These are phyloP conservation scores for Purpureocillium takamizusanense DNA, from an alignment of 2,329 filamentous ascomycete genomes.

Conservation along the genomic window DNA sequence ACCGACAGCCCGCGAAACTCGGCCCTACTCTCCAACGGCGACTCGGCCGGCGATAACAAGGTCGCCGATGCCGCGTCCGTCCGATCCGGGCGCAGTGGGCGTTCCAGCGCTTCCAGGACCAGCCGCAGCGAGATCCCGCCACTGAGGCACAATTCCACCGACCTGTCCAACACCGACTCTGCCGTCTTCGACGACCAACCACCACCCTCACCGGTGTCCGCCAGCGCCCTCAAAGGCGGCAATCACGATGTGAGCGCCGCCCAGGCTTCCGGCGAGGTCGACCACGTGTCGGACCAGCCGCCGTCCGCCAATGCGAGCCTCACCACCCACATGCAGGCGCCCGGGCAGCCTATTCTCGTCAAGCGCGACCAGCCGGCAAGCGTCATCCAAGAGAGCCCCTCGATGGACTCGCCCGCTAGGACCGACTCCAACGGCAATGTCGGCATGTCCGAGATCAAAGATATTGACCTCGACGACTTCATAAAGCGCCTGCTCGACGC, in stretches of 20 bases:
- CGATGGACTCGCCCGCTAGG: conserved; percentile 31
- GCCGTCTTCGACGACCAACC: conserved; percentile 44
- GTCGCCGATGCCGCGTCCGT: conserved; percentile 63
- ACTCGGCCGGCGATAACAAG: conserved; percentile 51
- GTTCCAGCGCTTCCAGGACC: conserved; percentile 35
- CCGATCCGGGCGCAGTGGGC: conserved; percentile 57
- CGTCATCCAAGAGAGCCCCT: conserved; percentile 43
- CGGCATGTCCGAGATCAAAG: conserved; percentile 83
- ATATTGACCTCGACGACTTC: conserved; percentile 93
- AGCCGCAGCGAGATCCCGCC: conserved; percentile 35
- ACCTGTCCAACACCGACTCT: conserved; percentile 30
- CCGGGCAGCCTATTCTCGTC: conserved; percentile 83
- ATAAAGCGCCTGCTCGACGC: conserved; percentile 91
- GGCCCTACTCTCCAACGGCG: conserved; percentile 53
- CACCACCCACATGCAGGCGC: conserved; percentile 52
- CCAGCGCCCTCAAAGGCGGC: conserved; percentile 61
- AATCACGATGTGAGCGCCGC: conserved; percentile 73
- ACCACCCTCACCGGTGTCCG: conserved; percentile 83
- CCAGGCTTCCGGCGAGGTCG: conserved; percentile 82
- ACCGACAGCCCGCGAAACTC: conserved; percentile 78
- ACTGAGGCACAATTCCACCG: conserved; percentile 30
- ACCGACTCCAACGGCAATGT: conserved; percentile 45
- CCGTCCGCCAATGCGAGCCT: conserved; percentile 57
- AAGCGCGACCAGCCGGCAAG: conserved; percentile 66
- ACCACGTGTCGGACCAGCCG: conserved; percentile 85